Conservation (phyloP, 2,329 filamentous ascomycete species). For the Colletotrichum lini region DNA sequence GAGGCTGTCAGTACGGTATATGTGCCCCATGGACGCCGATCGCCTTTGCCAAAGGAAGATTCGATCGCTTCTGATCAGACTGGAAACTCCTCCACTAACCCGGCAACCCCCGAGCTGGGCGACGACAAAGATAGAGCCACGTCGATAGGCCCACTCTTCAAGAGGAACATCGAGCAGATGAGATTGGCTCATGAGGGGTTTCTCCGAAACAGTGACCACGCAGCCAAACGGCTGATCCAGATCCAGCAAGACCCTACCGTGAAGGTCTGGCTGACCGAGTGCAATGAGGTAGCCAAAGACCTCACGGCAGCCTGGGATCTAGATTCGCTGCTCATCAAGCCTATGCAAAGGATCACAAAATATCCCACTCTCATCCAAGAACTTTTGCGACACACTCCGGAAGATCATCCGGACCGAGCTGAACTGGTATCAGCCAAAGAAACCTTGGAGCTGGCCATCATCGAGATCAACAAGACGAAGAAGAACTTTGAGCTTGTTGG, state of each 20-base stretch:
- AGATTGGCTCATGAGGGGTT: slow-evolving; percentile 74
- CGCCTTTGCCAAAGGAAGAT: slow-evolving; percentile 58
- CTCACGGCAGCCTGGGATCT: slow-evolving; percentile 95
- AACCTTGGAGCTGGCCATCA: slow-evolving; percentile 75
- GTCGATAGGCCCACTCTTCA: slow-evolving; percentile 67
- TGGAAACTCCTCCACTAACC: slow-evolving; percentile 50
- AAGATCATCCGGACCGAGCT: slow-evolving; percentile 85
- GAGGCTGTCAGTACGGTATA: slow-evolving; percentile 86
- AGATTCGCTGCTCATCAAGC: slow-evolving; percentile 96
- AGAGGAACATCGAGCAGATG: slow-evolving; percentile 71
- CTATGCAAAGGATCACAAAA: slow-evolving; percentile 93
- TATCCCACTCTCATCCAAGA: slow-evolving; percentile 90
- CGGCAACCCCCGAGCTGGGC: slow-evolving; percentile 58
- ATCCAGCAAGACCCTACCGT: slow-evolving; percentile 75
- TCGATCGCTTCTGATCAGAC: slow-evolving; percentile 57
- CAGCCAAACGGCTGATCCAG: slow-evolving; percentile 72
- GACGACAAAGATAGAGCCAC: slow-evolving; percentile 69
- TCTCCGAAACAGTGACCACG: slow-evolving; percentile 74
- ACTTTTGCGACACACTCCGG: slow-evolving; percentile 83
- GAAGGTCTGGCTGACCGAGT: slow-evolving; percentile 92
- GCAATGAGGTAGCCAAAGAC: slow-evolving; percentile 91
- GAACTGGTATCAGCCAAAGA: slow-evolving; percentile 70
- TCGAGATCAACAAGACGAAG: slow-evolving; percentile 95
- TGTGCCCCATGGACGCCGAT: slow-evolving; percentile 69
- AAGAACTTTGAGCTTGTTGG: slow-evolving; percentile 94